A percentile compares a stretch with the other conserved stretches of the same genome.
Evolutionary conservation across 768 basidiomycete genomes (phyloP).

Genomic region (Rhizopogon sp.): DNA sequence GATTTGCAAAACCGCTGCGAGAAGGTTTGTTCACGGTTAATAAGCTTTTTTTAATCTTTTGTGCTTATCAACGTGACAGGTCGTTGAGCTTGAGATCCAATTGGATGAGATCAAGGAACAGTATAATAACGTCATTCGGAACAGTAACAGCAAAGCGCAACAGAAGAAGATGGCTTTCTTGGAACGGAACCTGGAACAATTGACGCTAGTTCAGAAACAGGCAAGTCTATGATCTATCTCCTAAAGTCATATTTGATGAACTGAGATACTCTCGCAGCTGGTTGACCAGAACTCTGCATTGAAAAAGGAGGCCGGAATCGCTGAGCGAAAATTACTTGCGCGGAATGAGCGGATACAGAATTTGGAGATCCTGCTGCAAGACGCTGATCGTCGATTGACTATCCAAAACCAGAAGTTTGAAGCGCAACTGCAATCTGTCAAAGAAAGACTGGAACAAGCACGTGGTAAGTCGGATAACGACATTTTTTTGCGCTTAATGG

Average conservation of each 20-base stretch:
- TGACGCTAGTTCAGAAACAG: conserved; percentile 97
- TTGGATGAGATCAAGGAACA: conserved; percentile 98
- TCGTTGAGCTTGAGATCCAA: conserved; percentile 98
- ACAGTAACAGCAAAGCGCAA: conserved; percentile 97
- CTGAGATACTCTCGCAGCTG: conserved; percentile 49
- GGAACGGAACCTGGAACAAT: conserved; percentile 92
- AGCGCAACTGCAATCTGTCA: conserved; percentile 85
- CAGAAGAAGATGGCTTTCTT: conserved; percentile 99
- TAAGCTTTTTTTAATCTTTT: conserved; percentile 1
- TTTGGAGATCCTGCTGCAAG: conserved; percentile 87
- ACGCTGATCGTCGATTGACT: conserved; percentile 89
- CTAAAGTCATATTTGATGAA: conserved; percentile 1
- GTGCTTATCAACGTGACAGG: conserved; percentile 42
- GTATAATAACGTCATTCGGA: conserved; percentile 97
- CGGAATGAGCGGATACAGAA: conserved; percentile 98
- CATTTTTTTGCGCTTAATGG: conserved; percentile 6
- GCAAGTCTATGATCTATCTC: conserved; percentile 34
- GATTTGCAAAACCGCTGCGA: conserved; percentile 99
- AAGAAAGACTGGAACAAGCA: conserved; percentile 88
- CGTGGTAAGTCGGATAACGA: conserved; percentile 54
- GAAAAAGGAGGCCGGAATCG: conserved; percentile 96
- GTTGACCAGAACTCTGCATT: conserved; percentile 97
- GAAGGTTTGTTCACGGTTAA: conserved; percentile 56
- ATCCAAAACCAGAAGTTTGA: conserved; percentile 96
- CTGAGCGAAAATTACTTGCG: conserved; percentile 93